These are phyloP conservation scores for Platanus orientalis DNA, from an alignment of 164 flowering plant species.

Conservation along the genomic window DNA sequence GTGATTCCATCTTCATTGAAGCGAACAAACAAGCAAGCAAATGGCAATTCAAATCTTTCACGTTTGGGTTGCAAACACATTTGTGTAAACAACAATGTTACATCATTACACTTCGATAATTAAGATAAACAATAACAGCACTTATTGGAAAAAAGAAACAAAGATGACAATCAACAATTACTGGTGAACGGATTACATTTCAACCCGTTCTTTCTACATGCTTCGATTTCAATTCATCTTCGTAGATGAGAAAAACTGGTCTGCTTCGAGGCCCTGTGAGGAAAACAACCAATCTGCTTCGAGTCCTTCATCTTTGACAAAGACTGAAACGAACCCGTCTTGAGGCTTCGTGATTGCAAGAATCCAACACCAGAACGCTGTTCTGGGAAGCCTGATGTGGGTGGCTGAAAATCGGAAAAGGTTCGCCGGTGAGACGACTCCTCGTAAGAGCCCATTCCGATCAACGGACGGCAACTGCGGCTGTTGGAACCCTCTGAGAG, in stretches of 20 bases:
- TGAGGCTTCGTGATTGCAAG: constrained; percentile 2
- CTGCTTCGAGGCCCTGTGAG: neutral
- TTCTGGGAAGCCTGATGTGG: neutral
- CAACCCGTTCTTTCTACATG: no score
- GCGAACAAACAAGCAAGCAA: no score
- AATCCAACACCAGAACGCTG: neutral
- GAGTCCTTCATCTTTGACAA: neutral
- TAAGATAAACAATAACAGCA: no score
- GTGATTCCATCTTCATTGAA: no score
- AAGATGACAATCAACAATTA: no score
- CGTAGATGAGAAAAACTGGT: neutral
- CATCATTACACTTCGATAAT: no score
- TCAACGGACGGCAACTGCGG: constrained; percentile 9
- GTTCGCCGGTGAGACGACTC: constrained; percentile 18
- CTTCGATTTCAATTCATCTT: no score
- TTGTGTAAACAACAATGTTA: no score
- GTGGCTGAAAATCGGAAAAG: constrained; percentile 14
- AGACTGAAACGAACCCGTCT: neutral
- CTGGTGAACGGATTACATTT: no score
- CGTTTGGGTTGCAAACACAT: no score
- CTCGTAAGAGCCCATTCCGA: constrained; percentile 4
- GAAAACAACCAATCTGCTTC: neutral
- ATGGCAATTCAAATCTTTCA: no score
- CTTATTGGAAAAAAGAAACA: no score
- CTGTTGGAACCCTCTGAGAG: constrained; percentile 15